These are phyloP conservation scores for Eudorina sp. DNA, from an alignment of 139 green algal genomes.

Conservation along the genomic window DNA sequence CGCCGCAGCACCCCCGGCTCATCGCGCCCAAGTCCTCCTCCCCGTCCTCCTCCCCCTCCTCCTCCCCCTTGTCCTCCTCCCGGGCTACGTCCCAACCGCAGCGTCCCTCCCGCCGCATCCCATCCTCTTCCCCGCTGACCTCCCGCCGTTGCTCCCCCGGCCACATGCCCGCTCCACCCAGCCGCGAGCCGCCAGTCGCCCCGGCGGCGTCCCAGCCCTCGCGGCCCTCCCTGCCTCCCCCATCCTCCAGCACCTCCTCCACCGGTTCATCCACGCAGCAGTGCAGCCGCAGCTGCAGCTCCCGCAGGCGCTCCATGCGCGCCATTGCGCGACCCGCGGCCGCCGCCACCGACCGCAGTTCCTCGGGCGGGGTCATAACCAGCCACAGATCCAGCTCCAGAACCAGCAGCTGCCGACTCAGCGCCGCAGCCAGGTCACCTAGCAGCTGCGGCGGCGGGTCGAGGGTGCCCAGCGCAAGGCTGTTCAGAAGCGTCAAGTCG, in stretches of 20 bases:
- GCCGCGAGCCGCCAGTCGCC: no score
- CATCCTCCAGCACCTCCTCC: background rate
- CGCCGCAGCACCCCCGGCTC: background rate
- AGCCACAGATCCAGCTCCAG: slow-evolving; percentile 8
- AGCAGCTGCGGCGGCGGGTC: background rate
- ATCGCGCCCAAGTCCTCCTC: background rate
- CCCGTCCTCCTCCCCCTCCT: background rate
- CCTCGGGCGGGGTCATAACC: slow-evolving; percentile 17
- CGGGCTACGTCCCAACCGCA: no score
- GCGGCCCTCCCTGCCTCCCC: background rate
- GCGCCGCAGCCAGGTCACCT: background rate
- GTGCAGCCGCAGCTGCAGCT: background rate
- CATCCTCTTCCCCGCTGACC: background rate
- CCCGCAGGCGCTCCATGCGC: background rate
- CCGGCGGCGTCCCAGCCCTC: background rate
- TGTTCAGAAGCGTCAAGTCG: background rate
- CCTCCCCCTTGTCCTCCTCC: background rate
- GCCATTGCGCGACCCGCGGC: background rate
- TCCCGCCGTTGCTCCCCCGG: no score
- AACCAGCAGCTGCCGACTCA: background rate
- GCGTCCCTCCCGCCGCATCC: background rate
- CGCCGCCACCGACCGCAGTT: background rate
- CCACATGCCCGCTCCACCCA: background rate
- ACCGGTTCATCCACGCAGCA: slow-evolving; percentile 29
- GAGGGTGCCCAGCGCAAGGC: background rate